phyloP scores from a whole-genome alignment of 768 basidiomycete genomes.

The Coprinopsis sp. region DNA sequence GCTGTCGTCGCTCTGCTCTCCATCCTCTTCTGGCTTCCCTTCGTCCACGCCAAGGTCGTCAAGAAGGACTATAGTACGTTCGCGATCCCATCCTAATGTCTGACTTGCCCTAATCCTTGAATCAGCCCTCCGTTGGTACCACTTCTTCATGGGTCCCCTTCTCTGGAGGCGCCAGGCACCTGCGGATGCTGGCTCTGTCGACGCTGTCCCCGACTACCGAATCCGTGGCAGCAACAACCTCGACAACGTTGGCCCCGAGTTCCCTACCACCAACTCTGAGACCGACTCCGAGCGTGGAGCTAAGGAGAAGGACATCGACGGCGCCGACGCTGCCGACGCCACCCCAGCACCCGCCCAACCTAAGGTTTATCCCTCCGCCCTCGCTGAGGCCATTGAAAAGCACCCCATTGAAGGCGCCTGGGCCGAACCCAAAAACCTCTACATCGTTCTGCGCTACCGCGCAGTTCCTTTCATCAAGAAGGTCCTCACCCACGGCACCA shows the following conservation, averaged over 20 bases:
- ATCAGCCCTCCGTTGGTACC: conserved; percentile 22
- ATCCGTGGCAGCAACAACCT: conserved; percentile 11
- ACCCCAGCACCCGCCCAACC: neutral
- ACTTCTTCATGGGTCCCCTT: too few species aligned
- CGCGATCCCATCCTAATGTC: neutral
- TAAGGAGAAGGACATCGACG: conserved; percentile 8
- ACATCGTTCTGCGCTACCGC: conserved; percentile 23
- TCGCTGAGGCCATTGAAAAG: conserved; percentile 12
- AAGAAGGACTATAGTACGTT: conserved; percentile 25
- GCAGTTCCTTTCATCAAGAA: conserved; percentile 19
- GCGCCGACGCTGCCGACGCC: neutral
- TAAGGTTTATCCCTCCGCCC: conserved; percentile 6
- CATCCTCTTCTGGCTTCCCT: conserved; percentile 25
- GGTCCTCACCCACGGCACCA: conserved; percentile 18
- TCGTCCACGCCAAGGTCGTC: conserved; percentile 22
- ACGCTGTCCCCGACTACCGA: conserved; percentile 24
- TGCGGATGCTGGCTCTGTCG: too few species aligned
- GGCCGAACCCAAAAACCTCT: conserved; percentile 23
- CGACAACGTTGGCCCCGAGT: too few species aligned
- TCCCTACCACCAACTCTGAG: conserved; percentile 4
- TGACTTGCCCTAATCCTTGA: neutral
- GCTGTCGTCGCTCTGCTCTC: conserved; percentile 20
- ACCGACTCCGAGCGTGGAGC: conserved; percentile 9
- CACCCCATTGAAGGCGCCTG: conserved; percentile 25
- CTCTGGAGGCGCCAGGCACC: too few species aligned